Percentiles rank a stretch among this genome's conserved stretches.
These are phyloP conservation scores for Spergularia azorica DNA, from an alignment of 179 eudicot species.

Conservation along the genomic window DNA sequence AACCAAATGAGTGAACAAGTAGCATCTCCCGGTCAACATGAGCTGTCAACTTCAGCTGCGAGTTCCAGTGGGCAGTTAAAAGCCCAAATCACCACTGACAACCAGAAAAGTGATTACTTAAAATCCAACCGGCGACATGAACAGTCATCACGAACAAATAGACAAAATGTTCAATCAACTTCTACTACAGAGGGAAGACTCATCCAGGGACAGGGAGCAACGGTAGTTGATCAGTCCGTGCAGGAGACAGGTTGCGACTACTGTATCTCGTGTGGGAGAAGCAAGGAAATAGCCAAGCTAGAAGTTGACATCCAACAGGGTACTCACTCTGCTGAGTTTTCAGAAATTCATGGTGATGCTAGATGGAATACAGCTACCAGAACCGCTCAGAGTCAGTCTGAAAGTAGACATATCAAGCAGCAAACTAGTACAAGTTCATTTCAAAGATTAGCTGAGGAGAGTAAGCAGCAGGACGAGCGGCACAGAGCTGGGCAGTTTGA, in stretches of 20 bases:
- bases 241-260: slow-evolving; percentile 36
- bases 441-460: slow-evolving; percentile 30
- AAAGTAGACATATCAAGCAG: slow-evolving; percentile 34
- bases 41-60: slow-evolving; percentile 32
- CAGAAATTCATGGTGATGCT: slow-evolving; percentile 37
- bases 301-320: slow-evolving; percentile 28
- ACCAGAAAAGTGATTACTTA: slow-evolving; percentile 25
- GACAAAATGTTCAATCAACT: slow-evolving; percentile 28
- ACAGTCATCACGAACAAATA: slow-evolving; percentile 32
- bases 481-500: slow-evolving; percentile 37
- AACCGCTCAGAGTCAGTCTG: slow-evolving; percentile 29
- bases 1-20: slow-evolving; percentile 11
- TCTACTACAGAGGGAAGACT: slow-evolving; percentile 29
- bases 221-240: slow-evolving; percentile 24
- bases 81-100: slow-evolving; percentile 31
- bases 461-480: slow-evolving; percentile 30
- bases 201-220: slow-evolving; percentile 28
- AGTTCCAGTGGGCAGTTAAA: slow-evolving; percentile 37
- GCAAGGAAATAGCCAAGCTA: slow-evolving; percentile 32
- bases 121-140: slow-evolving; percentile 43
- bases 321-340: slow-evolving; percentile 23
- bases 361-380: slow-evolving; percentile 31
- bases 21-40: slow-evolving; percentile 24
- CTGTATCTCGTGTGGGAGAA: slow-evolving; percentile 38
- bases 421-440: slow-evolving; percentile 35